phyloP scores from a whole-genome alignment of 2,329 filamentous ascomycete genomes.

The Ophiostoma ulmi region DNA sequence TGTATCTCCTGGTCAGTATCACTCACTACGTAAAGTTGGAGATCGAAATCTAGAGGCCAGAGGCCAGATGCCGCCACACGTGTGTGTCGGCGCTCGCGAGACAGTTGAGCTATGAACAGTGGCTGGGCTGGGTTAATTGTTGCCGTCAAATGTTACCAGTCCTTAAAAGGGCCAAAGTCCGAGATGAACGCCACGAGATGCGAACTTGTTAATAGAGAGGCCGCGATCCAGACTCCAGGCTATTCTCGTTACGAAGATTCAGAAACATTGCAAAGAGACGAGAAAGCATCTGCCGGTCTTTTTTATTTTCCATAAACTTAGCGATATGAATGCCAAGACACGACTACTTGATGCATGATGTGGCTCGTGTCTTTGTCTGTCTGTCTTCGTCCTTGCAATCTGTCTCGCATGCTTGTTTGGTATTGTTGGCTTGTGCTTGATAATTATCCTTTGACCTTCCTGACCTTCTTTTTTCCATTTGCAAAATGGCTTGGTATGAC shows the following conservation, averaged over 20 bases:
- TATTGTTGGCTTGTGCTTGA: background rate
- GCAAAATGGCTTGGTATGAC: background rate
- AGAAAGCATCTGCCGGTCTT: background rate
- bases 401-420: background rate
- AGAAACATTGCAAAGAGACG: background rate
- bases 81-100: background rate
- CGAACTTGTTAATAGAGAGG: background rate
- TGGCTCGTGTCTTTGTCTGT: slow-evolving; percentile 3
- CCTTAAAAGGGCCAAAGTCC: slow-evolving; percentile 8
- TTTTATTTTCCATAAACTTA: background rate
- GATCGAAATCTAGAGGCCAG: background rate
- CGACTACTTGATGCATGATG: slow-evolving; percentile 5
- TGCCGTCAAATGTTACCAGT: background rate
- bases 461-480: slow-evolving; percentile 5
- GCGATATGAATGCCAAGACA: slow-evolving; percentile 1
- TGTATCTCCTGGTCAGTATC: no score
- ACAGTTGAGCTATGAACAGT: background rate
- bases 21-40: no score
- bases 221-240: background rate
- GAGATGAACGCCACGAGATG: slow-evolving; percentile 3
- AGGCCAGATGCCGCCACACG: background rate
- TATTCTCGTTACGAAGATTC: no score
- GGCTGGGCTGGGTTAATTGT: slow-evolving; percentile 4
- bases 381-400: background rate
- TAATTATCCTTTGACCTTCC: background rate